phyloP scores from a whole-genome alignment of 495 filamentous ascomycete genomes.

The Penicillium mononematosum region DNA sequence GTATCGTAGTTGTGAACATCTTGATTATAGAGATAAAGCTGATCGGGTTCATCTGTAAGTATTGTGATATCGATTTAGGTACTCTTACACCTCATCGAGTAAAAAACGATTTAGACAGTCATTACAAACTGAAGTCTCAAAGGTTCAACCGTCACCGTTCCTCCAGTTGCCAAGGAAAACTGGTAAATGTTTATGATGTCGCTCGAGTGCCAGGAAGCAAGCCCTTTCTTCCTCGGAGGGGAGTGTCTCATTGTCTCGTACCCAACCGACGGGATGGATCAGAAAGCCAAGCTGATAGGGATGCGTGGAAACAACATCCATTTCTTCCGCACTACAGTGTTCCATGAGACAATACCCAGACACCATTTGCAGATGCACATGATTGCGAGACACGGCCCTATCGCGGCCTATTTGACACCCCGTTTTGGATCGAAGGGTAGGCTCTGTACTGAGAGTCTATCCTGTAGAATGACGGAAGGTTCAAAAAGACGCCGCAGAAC shows the following conservation, averaged over 20 bases:
- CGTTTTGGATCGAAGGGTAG: conserved; percentile 54
- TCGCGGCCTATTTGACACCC: conserved; percentile 48
- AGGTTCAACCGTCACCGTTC: conserved; percentile 46
- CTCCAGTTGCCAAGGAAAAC: conserved; percentile 45
- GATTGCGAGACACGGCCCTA: conserved; percentile 43
- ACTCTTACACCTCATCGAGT: no score
- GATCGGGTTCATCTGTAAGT: no score
- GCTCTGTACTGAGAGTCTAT: conserved; percentile 54
- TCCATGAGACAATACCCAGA: conserved; percentile 56
- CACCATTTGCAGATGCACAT: conserved; percentile 51
- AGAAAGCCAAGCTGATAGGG: conserved; percentile 51
- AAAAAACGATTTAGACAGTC: no score
- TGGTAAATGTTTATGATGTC: conserved; percentile 55
- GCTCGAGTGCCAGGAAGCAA: conserved; percentile 46
- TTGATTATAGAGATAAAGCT: no score
- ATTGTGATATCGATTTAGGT: no score
- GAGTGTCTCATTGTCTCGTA: conserved; percentile 49
- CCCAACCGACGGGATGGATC: conserved; percentile 41
- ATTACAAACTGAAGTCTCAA: no score
- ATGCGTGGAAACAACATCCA: conserved; percentile 49
- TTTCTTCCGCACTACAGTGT: conserved; percentile 51
- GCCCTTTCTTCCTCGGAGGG: conserved; percentile 56
- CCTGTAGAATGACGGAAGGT: conserved; percentile 38
- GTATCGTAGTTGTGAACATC: no score
- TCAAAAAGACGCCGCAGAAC: conserved; percentile 44